Evolutionary conservation across 148 eudicot genomes (phyloP), one percentile per base, ranked within the genome.

Genomic region (Rheum nobile): DNA sequence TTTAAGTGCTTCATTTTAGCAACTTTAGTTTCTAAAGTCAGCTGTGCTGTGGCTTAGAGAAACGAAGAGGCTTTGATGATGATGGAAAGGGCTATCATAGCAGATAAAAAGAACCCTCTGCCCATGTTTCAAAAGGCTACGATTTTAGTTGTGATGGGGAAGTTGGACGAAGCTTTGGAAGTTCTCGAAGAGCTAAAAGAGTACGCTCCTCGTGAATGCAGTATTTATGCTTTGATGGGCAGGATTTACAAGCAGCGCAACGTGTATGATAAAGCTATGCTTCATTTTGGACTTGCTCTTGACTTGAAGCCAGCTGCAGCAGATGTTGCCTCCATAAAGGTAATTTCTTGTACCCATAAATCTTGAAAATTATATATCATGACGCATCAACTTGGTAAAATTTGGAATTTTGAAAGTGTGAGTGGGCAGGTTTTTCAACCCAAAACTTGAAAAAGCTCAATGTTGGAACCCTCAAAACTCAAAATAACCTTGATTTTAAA

Each of bases 301-400:
- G 97, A 96, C 85, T 81, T 96, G 86, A 96, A 92, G 85, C 99
- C 99, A 68, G 87, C 99, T 37, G 94, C 99, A 76, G 84, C 97
- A 24, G 99, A 96, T 84, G 96, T 96, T 76, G 99, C 99, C 75
- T 76, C 88, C 68, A 96, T 96, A 65, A 96, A 96, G 97, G 99
- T 95, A 80, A 74, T 65, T 75, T 21, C 24, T 22, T 4, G 21
- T 12, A 14, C 41, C 12, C 10, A 7, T 48, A 48, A 19, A 17
- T 48, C n/a, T 48, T 48, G 54, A 48, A 48, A 16, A 48, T 48
- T 48, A 19, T 48, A 48, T 16, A 19, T 42, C 12, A 42, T 42
- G 14, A n/a, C 6, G 8, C 26, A 52, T 52, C 8, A 21, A 22
- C 29, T 52, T n/a, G 59, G 10, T 52, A 52, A 21, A 21, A 21